phyloP scores from a whole-genome alignment of 768 basidiomycete genomes.

The Gloeostereum incarnatum region DNA sequence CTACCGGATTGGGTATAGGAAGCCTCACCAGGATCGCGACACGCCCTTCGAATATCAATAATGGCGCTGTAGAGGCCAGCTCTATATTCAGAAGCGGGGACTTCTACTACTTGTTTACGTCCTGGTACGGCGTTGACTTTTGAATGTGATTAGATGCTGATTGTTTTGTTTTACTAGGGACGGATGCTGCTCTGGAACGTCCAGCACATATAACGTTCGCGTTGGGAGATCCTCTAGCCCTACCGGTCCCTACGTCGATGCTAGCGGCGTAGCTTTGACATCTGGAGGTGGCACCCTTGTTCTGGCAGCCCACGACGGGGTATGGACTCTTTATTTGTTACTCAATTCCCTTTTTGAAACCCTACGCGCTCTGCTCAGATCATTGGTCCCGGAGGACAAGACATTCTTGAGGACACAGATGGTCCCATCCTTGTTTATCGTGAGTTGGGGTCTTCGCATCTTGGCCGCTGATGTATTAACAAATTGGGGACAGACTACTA shows the following conservation, averaged over 20 bases:
- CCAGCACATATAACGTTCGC: slow-evolving; percentile 51
- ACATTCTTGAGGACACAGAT: slow-evolving; percentile 32
- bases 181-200: slow-evolving; percentile 41
- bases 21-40: slow-evolving; percentile 34
- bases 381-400: slow-evolving; percentile 47
- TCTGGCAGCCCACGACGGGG: slow-evolving; percentile 31
- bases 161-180: too few species aligned
- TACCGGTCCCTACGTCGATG: slow-evolving; percentile 37
- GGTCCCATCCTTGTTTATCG: slow-evolving; percentile 42
- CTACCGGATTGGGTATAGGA: too few species aligned
- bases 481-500: slow-evolving; percentile 46
- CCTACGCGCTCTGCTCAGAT: slow-evolving; percentile 25
- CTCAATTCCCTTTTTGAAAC: not conserved
- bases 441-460: slow-evolving; percentile 15
- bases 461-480: not conserved
- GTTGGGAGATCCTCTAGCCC: slow-evolving; percentile 36
- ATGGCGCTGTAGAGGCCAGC: slow-evolving; percentile 41
- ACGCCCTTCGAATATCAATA: slow-evolving; percentile 12
- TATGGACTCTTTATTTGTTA: slow-evolving; percentile 11
- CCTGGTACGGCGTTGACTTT: slow-evolving; percentile 44
- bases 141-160: too few species aligned
- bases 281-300: slow-evolving; percentile 45
- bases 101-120: slow-evolving; percentile 47
- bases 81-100: slow-evolving; percentile 31
- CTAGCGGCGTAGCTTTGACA: slow-evolving; percentile 31